phyloP scores from a whole-genome alignment of 163 green algal genomes.

The Dunaliella salina region DNA sequence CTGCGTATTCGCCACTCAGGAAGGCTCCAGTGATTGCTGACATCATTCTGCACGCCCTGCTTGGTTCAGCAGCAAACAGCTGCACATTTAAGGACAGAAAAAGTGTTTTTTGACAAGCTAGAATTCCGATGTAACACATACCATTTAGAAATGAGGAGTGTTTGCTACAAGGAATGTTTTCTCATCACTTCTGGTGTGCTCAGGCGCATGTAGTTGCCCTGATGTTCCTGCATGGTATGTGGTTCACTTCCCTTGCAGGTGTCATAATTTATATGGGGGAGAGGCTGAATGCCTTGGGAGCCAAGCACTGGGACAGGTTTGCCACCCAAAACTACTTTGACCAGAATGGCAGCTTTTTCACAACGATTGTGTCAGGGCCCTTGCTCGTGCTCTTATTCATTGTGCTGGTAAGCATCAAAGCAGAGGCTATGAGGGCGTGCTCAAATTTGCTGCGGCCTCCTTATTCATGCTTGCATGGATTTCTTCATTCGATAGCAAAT shows the following conservation, averaged over 20 bases:
- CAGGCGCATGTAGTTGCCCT: neutral
- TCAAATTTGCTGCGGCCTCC: too few relatives aligned
- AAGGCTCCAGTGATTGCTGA: too few relatives aligned
- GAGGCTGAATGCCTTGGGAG: conserved; percentile 58
- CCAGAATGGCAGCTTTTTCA: conserved; percentile 62
- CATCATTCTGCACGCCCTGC: too few relatives aligned
- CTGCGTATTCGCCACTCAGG: too few relatives aligned
- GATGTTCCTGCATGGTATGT: neutral
- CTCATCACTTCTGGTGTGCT: too few relatives aligned
- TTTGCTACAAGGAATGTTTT: neutral
- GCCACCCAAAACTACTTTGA: conserved; percentile 79
- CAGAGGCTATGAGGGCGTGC: too few relatives aligned
- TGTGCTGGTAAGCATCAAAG: conserved; percentile 50
- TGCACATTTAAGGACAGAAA: neutral
- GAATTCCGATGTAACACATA: neutral
- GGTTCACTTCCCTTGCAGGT: conserved; percentile 27
- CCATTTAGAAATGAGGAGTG: neutral
- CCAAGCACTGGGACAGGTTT: conserved; percentile 64
- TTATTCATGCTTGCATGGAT: too few relatives aligned
- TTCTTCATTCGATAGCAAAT: too few relatives aligned
- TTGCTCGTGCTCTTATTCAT: conserved; percentile 66
- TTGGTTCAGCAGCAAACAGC: neutral
- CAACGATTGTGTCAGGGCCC: conserved; percentile 62
- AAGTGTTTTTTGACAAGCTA: neutral
- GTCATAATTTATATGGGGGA: conserved; percentile 58